Conservation (phyloP, 768 basidiomycete genomes). For the Leccinum boreale region DNA sequence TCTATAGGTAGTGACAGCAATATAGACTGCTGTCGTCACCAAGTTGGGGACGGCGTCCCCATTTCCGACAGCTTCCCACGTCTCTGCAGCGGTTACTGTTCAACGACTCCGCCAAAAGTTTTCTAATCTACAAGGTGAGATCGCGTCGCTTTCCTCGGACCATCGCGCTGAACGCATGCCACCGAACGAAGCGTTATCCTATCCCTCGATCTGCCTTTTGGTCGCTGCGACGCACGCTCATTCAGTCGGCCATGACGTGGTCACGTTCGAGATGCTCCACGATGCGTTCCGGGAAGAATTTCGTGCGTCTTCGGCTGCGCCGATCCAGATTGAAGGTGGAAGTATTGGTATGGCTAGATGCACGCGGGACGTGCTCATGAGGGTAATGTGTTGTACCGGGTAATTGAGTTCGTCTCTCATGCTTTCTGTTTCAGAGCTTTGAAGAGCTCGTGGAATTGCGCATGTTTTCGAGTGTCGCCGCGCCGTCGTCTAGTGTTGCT, state of each 20-base stretch:
- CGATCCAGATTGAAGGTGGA: constrained; percentile 71
- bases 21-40: constrained; percentile 43
- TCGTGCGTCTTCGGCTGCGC: constrained; percentile 67
- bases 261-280: constrained; percentile 92
- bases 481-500: constrained; percentile 46
- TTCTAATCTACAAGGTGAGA: constrained; percentile 51
- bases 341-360: constrained; percentile 73
- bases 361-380: constrained; percentile 59
- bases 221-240: constrained; percentile 80
- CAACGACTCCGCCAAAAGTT: constrained; percentile 61
- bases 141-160: not conserved
- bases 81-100: constrained; percentile 41
- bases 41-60: constrained; percentile 51
- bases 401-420: constrained; percentile 1
- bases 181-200: constrained; percentile 55
- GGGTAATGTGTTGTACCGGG: constrained; percentile 49
- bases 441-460: constrained; percentile 57
- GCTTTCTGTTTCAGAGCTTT: constrained; percentile 56
- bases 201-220: constrained; percentile 77
- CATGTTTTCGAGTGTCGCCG: constrained; percentile 53
- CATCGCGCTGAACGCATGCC: not conserved
- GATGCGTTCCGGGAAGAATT: constrained; percentile 76
- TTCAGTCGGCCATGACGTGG: constrained; percentile 69
- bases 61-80: constrained; percentile 44
- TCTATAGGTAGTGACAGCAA: constrained; percentile 6